Percentiles rank a stretch among this genome's conserved stretches.
These are phyloP conservation scores for Ustilago sp. DNA, from an alignment of 1,284 basidiomycete genomes.

Conservation along the genomic window DNA sequence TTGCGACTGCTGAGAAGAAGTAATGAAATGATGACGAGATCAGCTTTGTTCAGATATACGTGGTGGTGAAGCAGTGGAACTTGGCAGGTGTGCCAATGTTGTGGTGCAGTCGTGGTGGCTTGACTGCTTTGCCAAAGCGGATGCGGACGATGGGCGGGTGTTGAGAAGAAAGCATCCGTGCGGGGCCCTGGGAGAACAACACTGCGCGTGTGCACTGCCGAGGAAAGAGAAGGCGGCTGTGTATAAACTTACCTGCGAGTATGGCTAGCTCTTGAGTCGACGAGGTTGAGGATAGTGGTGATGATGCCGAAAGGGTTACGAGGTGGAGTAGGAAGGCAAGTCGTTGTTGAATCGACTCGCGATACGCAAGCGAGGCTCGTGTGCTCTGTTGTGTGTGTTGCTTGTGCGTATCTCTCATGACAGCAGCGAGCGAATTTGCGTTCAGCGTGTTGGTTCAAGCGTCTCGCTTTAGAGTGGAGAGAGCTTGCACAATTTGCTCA, in stretches of 20 bases:
- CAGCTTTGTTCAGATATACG: background rate
- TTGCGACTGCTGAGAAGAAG: constrained; percentile 2
- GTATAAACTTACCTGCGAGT: background rate
- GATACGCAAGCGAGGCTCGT: constrained; percentile 9
- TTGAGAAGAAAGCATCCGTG: background rate
- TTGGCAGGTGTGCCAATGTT: background rate
- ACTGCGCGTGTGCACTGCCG: background rate
- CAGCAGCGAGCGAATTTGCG: background rate
- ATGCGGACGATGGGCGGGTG: constrained; percentile 7
- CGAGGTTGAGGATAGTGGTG: background rate
- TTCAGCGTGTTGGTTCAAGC: constrained; percentile 24
- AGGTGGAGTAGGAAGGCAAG: constrained; percentile 10
- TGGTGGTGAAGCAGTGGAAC: background rate
- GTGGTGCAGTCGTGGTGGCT: background rate
- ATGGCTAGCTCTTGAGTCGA: background rate
- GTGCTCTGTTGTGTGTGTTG: constrained; percentile 10
- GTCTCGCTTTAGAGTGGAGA: constrained; percentile 21
- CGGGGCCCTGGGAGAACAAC: constrained; percentile 4
- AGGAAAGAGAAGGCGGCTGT: background rate
- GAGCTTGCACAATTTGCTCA: constrained; percentile 23
- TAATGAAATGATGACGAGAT: background rate
- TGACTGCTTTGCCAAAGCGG: background rate
- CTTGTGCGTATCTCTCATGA: constrained; percentile 5
- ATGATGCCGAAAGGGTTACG: background rate
- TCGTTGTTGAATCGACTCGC: background rate